phyloP scores from a whole-genome alignment of 129 eudicot genomes.

The Lactuca sativa region DNA sequence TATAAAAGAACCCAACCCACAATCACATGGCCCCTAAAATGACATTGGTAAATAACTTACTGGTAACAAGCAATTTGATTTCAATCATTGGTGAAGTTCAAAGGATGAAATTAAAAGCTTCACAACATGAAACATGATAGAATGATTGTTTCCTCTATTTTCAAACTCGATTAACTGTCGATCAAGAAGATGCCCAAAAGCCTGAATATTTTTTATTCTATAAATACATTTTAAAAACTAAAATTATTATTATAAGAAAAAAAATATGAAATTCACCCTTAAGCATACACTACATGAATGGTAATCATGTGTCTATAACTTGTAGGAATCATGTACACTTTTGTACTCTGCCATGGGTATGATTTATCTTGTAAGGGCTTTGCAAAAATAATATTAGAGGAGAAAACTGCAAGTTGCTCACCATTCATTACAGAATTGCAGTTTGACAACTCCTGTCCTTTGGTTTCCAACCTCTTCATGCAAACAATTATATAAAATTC shows the following conservation, averaged over 20 bases:
- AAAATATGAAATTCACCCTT: constrained; percentile 55
- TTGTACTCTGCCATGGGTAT: constrained; percentile 53
- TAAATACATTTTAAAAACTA: neutral
- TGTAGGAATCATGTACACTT: constrained; percentile 64
- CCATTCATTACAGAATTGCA: constrained; percentile 89
- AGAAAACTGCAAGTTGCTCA: constrained; percentile 14
- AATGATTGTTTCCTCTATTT: constrained; percentile 80
- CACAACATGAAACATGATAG: constrained; percentile 72
- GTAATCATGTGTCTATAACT: constrained; percentile 61
- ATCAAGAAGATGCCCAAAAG: constrained; percentile 84
- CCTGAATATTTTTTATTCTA: constrained; percentile 41
- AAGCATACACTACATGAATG: constrained; percentile 76
- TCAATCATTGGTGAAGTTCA: constrained; percentile 74
- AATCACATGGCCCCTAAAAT: too few relatives aligned
- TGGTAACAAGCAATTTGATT: constrained; percentile 54
- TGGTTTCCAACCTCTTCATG: constrained; percentile 85
- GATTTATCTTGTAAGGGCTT: neutral
- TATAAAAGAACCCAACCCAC: too few relatives aligned
- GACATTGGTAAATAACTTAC: too few relatives aligned
- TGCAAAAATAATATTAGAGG: neutral
- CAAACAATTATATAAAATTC: constrained; percentile 85
- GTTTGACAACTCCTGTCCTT: constrained; percentile 73
- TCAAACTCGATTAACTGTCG: constrained; percentile 62
- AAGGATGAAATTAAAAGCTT: constrained; percentile 60
- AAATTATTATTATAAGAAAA: neutral